Evolutionary conservation across 2,329 filamentous ascomycete genomes (phyloP), one percentile per base, ranked within the genome.

Genomic region (Escovopsis weberi): DNA sequence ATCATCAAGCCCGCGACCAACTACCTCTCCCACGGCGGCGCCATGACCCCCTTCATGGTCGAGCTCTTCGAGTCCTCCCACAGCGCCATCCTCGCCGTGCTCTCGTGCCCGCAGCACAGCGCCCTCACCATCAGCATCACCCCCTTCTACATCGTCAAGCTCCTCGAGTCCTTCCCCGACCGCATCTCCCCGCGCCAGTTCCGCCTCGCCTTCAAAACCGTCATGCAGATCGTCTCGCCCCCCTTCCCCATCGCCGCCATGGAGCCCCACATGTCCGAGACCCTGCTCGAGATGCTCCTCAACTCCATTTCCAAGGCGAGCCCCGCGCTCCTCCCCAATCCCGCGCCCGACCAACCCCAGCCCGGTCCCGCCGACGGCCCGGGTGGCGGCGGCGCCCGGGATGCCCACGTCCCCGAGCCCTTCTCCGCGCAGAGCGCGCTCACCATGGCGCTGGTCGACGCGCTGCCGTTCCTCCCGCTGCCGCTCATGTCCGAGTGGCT

Each of bases 11-110:
- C 85, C 1, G 82, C 86, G 6, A 74, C 77, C 5, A 74, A 81
- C 1, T 91, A 94, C 55, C 74, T 95, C 3, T 63, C 67, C 0
- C 62, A 67, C 37, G 53, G 61, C 4, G 63, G 62, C 0, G 57
- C 62, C 2, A 61, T 66, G 40, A 64, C 69, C 4, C 60, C 65
- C 4, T 65, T 65, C 1, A 68, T 70, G 52, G 57, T 69, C 18
- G 66, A 73, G 42, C 62, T 93, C n/a, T 94, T 93, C 53, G 88
- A 95, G 60, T 78, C 88, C 1, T 85, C 87, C 0, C 88, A 95
- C 62, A 84, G 82, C 49, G 76, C 88, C 36, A 75, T 85, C 50
- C 74, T 95, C 6, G 78, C 88, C 2, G 79, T 85, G 4, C 75
- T 94, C 38, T 84, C 84, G 0, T 82, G 84, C 41, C 85, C 87